Evolutionary conservation across 2,329 filamentous ascomycete species (phyloP).

Genomic region (Aspergillus fumigatus): DNA sequence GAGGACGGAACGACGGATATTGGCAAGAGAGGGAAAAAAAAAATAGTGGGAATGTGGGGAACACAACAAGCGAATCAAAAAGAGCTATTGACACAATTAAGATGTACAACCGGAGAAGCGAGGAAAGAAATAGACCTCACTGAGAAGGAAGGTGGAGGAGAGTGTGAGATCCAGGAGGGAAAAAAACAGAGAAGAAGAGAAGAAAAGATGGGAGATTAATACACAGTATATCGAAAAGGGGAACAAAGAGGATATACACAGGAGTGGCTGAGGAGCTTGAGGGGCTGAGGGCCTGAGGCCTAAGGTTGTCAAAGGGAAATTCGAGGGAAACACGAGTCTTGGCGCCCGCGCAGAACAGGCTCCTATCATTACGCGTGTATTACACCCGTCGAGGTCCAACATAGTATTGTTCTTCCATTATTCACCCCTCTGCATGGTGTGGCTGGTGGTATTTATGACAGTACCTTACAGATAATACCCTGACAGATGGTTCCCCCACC

Average conservation of each 20-base stretch:
- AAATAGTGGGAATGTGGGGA: constrained; percentile 3
- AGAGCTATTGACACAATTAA: background rate
- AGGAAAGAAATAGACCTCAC: background rate
- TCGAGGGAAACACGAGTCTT: background rate
- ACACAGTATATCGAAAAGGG: background rate
- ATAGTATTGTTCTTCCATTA: background rate
- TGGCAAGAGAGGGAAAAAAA: constrained; percentile 10
- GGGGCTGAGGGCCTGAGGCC: background rate
- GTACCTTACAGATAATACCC: background rate
- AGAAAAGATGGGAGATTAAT: constrained; percentile 1
- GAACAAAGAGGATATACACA: background rate
- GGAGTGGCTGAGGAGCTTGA: background rate
- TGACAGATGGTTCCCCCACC: constrained; percentile 10
- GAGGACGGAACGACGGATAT: background rate
- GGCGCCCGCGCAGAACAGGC: background rate
- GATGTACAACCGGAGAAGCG: background rate
- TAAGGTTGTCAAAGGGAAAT: background rate
- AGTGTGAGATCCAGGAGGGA: constrained; percentile 1
- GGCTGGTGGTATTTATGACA: background rate
- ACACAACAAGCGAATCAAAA: background rate
- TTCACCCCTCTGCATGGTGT: background rate
- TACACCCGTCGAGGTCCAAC: background rate
- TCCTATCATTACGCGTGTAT: background rate
- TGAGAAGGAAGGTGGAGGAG: constrained; percentile 5
- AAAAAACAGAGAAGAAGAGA: constrained; percentile 3